phyloP scores from a whole-genome alignment of 1,284 basidiomycete genomes.

The Cryptococcus sp. region DNA sequence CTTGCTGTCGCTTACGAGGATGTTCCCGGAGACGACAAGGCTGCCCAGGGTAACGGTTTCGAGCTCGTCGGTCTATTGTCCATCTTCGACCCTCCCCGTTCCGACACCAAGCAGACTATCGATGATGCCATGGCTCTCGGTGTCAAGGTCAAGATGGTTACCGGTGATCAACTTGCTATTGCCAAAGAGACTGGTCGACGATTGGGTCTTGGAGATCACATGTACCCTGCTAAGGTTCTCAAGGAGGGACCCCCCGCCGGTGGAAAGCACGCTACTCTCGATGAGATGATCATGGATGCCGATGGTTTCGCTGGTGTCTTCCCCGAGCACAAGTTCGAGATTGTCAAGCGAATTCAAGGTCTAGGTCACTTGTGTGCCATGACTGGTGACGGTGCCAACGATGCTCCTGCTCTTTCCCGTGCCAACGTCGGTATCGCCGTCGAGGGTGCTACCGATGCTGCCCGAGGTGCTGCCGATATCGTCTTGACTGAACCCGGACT shows the following conservation, averaged over 20 bases:
- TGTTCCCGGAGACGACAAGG: conserved; percentile 62
- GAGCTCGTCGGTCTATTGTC: conserved; percentile 95
- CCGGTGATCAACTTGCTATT: conserved; percentile 97
- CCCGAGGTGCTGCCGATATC: conserved; percentile 92
- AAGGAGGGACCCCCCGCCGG: conserved; percentile 82
- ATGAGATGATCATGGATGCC: conserved; percentile 75
- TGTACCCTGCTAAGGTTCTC: conserved; percentile 93
- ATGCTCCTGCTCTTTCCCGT: conserved; percentile 86
- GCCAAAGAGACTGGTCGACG: conserved; percentile 98
- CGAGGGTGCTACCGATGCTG: conserved; percentile 93
- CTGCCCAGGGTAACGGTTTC: conserved; percentile 75
- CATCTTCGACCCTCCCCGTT: conserved; percentile 96
- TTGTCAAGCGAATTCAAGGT: conserved; percentile 89
- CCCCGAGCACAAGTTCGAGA: conserved; percentile 92
- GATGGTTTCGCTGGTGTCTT: conserved; percentile 84
- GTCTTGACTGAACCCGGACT: conserved; percentile 93
- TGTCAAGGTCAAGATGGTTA: conserved; percentile 99
- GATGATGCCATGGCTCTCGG: conserved; percentile 93
- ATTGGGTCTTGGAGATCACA: conserved; percentile 92
- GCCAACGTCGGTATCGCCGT: conserved; percentile 97
- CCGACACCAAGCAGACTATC: conserved; percentile 98
- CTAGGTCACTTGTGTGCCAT: conserved; percentile 82
- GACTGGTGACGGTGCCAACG: conserved; percentile 97
- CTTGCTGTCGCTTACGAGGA: conserved; percentile 96
- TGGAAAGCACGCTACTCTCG: conserved; percentile 69